A percentile compares a stretch with the other conserved stretches of the same genome.
Evolutionary conservation across 768 basidiomycete species (phyloP).

Genomic region (Hygrocybe punicea): DNA sequence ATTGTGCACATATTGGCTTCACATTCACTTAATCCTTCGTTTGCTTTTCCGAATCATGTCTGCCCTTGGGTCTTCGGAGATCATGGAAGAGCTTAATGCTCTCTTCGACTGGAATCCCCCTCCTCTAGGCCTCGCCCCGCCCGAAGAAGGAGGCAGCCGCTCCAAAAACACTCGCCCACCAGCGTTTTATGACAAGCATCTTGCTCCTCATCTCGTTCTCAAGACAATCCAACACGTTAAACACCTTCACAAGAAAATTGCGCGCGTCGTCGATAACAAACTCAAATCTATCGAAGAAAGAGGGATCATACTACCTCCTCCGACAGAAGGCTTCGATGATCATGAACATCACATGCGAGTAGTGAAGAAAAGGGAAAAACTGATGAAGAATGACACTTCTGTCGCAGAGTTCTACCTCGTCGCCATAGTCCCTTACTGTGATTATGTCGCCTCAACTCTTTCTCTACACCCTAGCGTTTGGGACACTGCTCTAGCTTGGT

Average conservation of each 20-base stretch:
- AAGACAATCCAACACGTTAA: background rate
- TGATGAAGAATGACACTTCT: background rate
- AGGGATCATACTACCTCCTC: background rate
- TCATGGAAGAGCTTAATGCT: background rate
- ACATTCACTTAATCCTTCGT: too few relatives aligned
- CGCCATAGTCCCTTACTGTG: background rate
- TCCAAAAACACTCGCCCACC: background rate
- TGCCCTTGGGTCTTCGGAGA: too few relatives aligned
- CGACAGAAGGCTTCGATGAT: background rate
- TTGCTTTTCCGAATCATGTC: too few relatives aligned
- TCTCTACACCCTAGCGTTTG: background rate
- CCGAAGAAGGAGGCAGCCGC: background rate
- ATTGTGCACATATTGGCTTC: too few relatives aligned
- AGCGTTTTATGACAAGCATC: background rate
- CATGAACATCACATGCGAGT: too few relatives aligned
- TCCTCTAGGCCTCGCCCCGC: background rate
- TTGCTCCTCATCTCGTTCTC: background rate
- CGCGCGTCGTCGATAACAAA: background rate
- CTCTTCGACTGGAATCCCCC: background rate
- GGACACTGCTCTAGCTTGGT: background rate
- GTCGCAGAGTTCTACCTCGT: background rate
- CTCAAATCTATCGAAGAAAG: background rate
- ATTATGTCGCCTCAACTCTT: constrained; percentile 3
- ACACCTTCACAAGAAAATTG: background rate
- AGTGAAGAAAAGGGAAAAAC: background rate